Evolutionary conservation across 257 asterid genomes (phyloP), one percentile per base, ranked within the genome.

Genomic region (Thymus quinquecostatus): DNA sequence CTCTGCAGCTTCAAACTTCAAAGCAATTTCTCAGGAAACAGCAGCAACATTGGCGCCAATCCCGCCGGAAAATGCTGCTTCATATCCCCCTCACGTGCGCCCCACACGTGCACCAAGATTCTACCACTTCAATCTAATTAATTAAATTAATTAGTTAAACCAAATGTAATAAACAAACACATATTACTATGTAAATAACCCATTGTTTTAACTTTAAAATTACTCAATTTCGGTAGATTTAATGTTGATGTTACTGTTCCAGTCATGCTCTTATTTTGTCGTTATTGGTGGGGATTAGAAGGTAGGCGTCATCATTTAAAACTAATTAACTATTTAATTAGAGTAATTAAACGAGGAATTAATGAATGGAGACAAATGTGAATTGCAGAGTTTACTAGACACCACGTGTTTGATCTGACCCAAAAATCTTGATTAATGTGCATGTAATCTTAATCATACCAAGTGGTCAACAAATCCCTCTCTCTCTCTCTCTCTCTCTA

Each of bases 381-480:
- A 38, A 49, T 21, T 38, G 80, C 88, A 71, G 78, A 74, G 82
- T 76, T 81, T 77, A 81, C 85, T 68, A 83, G 87, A 78, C 81
- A 76, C 60, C 86, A 80, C 86, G 86, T 83, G 89, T 78, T 73
- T 47, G 71, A 51, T 70, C 82, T 74, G 83, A 79, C 65, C 68
- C 47, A 69, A 68, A 41, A 13, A 62, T 70, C 54, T 71, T 53
- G 76, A 72, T 74, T 72, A 68, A 75, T 60, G 81, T 58, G 78
- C 81, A 44, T 66, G 53, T 62, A 75, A 64, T 69, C 60, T 74
- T 74, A 74, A 59, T 68, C 40, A 10, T 60, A 70, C 74, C 33
- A 28, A 60, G 41, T 21, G 21, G 21, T 64, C 69, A 44, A 43
- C 69, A 44, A n/a, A 59, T 33, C 10, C 33, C 2, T 5, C 11